phyloP scores from a whole-genome alignment of 345 rosid species.

The Laguncularia racemosa region DNA sequence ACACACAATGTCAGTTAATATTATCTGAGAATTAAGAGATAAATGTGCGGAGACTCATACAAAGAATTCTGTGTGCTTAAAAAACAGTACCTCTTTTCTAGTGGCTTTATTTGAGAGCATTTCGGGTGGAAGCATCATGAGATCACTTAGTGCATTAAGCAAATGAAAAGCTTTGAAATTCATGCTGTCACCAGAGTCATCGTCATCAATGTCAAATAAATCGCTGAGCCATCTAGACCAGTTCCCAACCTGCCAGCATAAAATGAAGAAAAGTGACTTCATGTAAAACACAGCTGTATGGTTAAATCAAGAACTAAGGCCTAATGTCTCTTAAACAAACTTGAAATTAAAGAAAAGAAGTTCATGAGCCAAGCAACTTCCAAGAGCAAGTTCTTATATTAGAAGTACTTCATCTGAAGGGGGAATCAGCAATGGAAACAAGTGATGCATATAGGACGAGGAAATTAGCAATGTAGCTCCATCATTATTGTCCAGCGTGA shows the following conservation, averaged over 20 bases:
- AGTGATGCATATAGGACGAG: no score
- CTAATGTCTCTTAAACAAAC: not conserved
- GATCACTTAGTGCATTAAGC: conserved; percentile 81
- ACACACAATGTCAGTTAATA: conserved; percentile 5
- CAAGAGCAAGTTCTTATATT: no score
- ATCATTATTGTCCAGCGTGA: no score
- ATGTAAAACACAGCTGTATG: not conserved
- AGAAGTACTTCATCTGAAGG: no score
- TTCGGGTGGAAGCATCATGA: conserved; percentile 94
- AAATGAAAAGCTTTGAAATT: conserved; percentile 63
- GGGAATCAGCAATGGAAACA: no score
- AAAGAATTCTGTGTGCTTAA: not conserved
- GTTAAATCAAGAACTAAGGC: not conserved
- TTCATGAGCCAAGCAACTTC: no score
- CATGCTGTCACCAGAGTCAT: conserved; percentile 26
- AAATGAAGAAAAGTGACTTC: not conserved
- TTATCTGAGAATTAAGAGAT: not conserved
- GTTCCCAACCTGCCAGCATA: conserved; percentile 55
- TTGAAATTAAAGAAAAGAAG: not conserved
- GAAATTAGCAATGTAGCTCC: no score
- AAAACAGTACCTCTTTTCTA: conserved; percentile 66
- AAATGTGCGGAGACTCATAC: no score
- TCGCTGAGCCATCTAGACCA: conserved; percentile 97
- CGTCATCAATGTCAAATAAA: conserved; percentile 65
- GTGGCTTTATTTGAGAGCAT: conserved; percentile 66